A percentile compares a stretch with the other conserved stretches of the same genome.
These are phyloP conservation scores for Exidia glandulosa DNA, from an alignment of 768 basidiomycete genomes.

Conservation along the genomic window DNA sequence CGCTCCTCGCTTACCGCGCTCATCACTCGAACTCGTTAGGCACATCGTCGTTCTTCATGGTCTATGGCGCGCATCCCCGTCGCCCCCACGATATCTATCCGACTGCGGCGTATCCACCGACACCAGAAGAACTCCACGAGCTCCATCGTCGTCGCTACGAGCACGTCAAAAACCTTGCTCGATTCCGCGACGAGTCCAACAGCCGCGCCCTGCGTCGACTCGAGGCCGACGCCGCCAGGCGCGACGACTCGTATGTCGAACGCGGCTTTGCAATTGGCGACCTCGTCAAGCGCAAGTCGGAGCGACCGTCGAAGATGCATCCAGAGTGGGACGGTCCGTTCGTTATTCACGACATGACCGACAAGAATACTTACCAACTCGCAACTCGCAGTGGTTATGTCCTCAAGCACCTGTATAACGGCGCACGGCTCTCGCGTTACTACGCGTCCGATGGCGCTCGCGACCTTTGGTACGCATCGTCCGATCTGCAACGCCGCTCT, in stretches of 20 bases:
- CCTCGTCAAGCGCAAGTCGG: constrained; percentile 9
- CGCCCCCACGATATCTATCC: constrained; percentile 10
- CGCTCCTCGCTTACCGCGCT: constrained; percentile 11
- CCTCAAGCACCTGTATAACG: not conserved
- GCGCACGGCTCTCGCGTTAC: not conserved
- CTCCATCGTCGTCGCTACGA: constrained; percentile 10
- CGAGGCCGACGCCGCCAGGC: constrained; percentile 6
- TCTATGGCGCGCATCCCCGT: constrained; percentile 8
- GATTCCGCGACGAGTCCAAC: constrained; percentile 10
- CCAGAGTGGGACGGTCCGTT: constrained; percentile 15
- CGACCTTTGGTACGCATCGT: not conserved
- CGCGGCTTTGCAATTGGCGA: constrained; percentile 11
- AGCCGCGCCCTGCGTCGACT: constrained; percentile 8
- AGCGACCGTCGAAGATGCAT: constrained; percentile 11
- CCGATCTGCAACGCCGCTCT: not conserved
- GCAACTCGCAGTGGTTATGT: constrained; percentile 2
- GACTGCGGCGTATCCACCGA: constrained; percentile 8
- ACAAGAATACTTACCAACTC: constrained; percentile 15
- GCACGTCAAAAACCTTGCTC: constrained; percentile 10
- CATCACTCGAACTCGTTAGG: constrained; percentile 7
- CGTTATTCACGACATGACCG: not conserved
- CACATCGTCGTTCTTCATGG: constrained; percentile 9
- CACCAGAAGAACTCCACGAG: constrained; percentile 10
- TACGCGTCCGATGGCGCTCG: not conserved
- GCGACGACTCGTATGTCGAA: constrained; percentile 9